Base-by-base conservation (phyloP, 441 rosid species). In the Pelargonium citronellum region DNA sequence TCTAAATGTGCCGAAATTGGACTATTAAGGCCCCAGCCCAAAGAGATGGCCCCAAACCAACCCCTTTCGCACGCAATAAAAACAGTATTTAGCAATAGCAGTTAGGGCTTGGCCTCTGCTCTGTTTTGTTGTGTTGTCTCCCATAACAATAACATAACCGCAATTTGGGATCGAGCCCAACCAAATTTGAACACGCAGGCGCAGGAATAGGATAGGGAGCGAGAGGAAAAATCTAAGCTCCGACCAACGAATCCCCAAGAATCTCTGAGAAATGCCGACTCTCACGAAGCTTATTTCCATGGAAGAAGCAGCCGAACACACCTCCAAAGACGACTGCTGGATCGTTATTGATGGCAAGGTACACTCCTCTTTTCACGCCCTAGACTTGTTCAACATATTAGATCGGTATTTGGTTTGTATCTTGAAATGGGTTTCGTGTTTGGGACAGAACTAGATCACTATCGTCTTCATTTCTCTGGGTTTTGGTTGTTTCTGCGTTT, bases 301-400 rank as follows among this genome's bases (percentile, higher is more conserved):
- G 87, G 83, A 86, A 76, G 97, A 93, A 84, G 87, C 84, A 7
- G 79, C 96, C 47, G 83, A 73, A n/a, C 97, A 91, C 75, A 82
- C 79, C 82, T 78, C 83, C 73, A 83, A 80, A 77, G 89, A 91
- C 22, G 97, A 89, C 74, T 93, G 96, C 81, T 93, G 98, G 98
- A 58, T 91, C 79, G 89, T 93, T 66, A 77, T 93, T 71, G 95
- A 93, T 67, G 85, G 85, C 81, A 89, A 89, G 89, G 96, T 88
- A 67, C 43, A 12, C 57, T 61, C 27, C 60, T 60, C 7, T 41
- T 15, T 11, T 70, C 72, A 71, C 49, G 7, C 7, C 11, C 12
- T 66, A 8, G 11, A 13, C 1, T 0, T 64, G 11, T 27, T 41
- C 20, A 47, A 8, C 63, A 17, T 57, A 24, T 24, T 24, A 24